Conservation (phyloP, 257 asterid species). For the Solanum phureja region DNA sequence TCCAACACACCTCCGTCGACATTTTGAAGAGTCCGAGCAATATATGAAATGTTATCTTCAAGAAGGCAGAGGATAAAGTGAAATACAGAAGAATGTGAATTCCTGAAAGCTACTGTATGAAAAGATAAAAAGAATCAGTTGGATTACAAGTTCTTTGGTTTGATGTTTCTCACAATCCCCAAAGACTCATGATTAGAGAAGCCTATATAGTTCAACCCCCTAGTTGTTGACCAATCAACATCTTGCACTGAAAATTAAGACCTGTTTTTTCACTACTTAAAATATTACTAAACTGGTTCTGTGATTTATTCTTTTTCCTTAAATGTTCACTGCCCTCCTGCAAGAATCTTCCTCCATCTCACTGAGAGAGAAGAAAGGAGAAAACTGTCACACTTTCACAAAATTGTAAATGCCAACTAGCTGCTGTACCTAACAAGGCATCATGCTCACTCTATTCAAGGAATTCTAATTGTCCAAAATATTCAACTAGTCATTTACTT, state of each 20-base stretch:
- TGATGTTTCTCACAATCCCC: conserved; percentile 9
- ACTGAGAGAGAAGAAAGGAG: background rate
- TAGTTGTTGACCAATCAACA: conserved; percentile 34
- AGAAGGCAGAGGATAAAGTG: background rate
- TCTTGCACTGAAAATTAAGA: conserved; percentile 39
- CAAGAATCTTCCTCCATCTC: background rate
- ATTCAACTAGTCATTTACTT: background rate
- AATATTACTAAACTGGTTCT: background rate
- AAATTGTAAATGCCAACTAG: conserved; percentile 7
- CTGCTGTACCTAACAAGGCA: background rate
- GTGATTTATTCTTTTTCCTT: background rate
- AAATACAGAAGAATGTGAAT: background rate
- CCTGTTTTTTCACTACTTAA: conserved; percentile 5
- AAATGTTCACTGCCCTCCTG: background rate
- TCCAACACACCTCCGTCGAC: background rate
- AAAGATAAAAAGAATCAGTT: background rate
- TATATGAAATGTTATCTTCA: background rate
- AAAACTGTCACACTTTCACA: background rate
- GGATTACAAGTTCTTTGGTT: conserved; percentile 9
- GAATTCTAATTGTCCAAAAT: background rate
- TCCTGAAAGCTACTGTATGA: conserved; percentile 4
- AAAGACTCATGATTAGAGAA: conserved; percentile 26
- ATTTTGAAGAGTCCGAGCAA: background rate
- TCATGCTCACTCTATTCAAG: conserved; percentile 7
- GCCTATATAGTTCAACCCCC: conserved; percentile 14